Conservation (phyloP, 106 monocot genomes). For the Acorus gramineus region DNA sequence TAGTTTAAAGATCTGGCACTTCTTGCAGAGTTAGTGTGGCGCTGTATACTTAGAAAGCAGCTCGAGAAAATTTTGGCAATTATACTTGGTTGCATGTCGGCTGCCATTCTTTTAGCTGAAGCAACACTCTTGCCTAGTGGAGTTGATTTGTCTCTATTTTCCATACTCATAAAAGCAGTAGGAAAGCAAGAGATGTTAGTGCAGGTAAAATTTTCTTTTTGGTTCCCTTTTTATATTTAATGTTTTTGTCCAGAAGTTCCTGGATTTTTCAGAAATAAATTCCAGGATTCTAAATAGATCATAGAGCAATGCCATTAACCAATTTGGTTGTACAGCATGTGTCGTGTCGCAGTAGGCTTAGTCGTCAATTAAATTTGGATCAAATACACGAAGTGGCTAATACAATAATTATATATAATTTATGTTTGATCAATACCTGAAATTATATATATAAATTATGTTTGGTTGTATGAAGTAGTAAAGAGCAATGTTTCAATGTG, state of each 20-base stretch:
- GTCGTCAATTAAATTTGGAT: too few species aligned
- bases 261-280: too few species aligned
- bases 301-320: too few species aligned
- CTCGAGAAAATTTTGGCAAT: conserved; percentile 59
- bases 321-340: too few species aligned
- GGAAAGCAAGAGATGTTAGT: conserved; percentile 83
- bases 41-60: conserved; percentile 73
- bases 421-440: too few species aligned
- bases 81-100: conserved; percentile 75
- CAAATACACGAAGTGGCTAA: too few species aligned
- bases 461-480: too few species aligned
- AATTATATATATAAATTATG: too few species aligned
- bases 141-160: conserved; percentile 86
- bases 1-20: background rate
- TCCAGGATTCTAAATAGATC: too few species aligned
- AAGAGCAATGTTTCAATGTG: too few species aligned
- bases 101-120: conserved; percentile 94
- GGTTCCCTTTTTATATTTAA: background rate
- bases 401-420: too few species aligned
- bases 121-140: conserved; percentile 84
- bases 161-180: conserved; percentile 86
- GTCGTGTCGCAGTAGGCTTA: too few species aligned
- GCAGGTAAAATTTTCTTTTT: conserved; percentile 45
- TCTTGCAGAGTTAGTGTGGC: conserved; percentile 81
- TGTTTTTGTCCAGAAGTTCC: background rate